A percentile compares a stretch with the other conserved stretches of the same genome.
phyloP scores from a whole-genome alignment of 2,329 filamentous ascomycete species.

The Verticillium tricorpus region DNA sequence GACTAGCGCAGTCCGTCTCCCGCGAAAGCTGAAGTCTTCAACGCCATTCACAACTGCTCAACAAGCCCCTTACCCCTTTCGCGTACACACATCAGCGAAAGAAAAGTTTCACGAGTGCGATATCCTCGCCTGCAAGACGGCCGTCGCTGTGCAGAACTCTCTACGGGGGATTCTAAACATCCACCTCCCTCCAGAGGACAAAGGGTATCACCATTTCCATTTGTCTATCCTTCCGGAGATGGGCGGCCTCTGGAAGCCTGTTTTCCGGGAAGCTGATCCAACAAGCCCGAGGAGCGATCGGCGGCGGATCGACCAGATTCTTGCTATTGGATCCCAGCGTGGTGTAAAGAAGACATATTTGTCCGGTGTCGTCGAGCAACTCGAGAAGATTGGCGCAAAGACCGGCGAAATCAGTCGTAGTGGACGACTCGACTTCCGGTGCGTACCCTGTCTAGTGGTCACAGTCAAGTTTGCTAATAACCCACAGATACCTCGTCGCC shows the following conservation, averaged over 20 bases:
- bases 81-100: conserved; percentile 7
- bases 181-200: conserved; percentile 44
- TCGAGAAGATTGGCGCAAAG: conserved; percentile 52
- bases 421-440: conserved; percentile 57
- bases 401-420: conserved; percentile 44
- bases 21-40: neutral
- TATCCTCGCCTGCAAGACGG: conserved; percentile 35
- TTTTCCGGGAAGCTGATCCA: conserved; percentile 37
- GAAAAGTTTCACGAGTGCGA: conserved; percentile 41
- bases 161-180: conserved; percentile 47
- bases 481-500: conserved; percentile 51
- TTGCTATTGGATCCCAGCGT: conserved; percentile 55
- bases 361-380: conserved; percentile 40
- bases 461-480: neutral
- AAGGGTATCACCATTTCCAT: conserved; percentile 42
- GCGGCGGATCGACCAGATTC: conserved; percentile 49
- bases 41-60: conserved; percentile 33
- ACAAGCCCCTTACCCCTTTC: conserved; percentile 32
- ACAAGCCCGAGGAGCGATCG: conserved; percentile 23
- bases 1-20: neutral
- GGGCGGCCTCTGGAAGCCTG: conserved; percentile 45
- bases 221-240: conserved; percentile 44
- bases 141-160: conserved; percentile 52
- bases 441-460: conserved; percentile 14
- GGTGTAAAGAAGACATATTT: conserved; percentile 48